Conservation (phyloP, 2,329 filamentous ascomycete genomes). For the Xylaria sp. region DNA sequence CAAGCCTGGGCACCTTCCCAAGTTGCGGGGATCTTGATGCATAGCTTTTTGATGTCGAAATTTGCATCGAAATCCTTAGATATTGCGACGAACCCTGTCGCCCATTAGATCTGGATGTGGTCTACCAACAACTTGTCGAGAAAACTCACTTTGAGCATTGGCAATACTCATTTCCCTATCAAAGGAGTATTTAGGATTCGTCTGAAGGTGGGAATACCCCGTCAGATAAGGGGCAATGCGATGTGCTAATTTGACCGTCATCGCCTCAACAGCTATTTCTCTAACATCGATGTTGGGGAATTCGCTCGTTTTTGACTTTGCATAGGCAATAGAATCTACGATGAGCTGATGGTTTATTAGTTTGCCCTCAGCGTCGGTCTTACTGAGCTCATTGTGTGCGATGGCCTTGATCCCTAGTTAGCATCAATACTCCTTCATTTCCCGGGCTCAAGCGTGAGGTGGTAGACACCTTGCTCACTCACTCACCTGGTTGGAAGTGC, state of each 20-base stretch:
- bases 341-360: constrained; percentile 9
- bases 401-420: constrained; percentile 7
- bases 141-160: not conserved
- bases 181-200: constrained; percentile 17
- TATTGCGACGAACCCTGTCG: constrained; percentile 13
- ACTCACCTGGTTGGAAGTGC: constrained; percentile 21
- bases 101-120: not conserved
- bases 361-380: constrained; percentile 2
- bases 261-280: constrained; percentile 19
- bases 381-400: constrained; percentile 14
- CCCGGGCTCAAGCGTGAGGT: not conserved
- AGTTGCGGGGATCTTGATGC: constrained; percentile 19
- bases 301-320: constrained; percentile 3
- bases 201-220: constrained; percentile 20
- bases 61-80: constrained; percentile 16
- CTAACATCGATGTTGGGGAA: not conserved
- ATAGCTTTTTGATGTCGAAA: constrained; percentile 12
- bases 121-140: no score
- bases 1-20: constrained; percentile 27
- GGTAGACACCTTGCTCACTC: not conserved
- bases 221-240: constrained; percentile 19
- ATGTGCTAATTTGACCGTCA: constrained; percentile 17
- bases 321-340: constrained; percentile 15
- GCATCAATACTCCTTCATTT: not conserved
- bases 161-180: constrained; percentile 3